Conservation (phyloP, 2,329 filamentous ascomycete genomes). For the Ophiostoma sp. region DNA sequence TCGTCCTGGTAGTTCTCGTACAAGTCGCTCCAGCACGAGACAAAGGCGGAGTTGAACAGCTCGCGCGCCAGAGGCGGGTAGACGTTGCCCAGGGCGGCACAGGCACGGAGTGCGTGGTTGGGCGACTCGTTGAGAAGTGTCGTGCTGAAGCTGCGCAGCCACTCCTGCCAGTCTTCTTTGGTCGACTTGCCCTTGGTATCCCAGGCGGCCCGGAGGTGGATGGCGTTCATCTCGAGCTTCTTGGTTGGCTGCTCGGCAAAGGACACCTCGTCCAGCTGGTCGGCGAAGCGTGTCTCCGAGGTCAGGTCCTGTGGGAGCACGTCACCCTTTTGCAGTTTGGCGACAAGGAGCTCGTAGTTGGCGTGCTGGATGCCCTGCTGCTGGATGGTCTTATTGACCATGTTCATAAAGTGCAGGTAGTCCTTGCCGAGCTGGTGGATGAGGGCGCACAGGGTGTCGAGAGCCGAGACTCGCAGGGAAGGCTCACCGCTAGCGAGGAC, state of each 20-base stretch:
- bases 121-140: slow-evolving; percentile 93
- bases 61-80: slow-evolving; percentile 90
- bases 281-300: slow-evolving; percentile 76
- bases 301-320: slow-evolving; percentile 93
- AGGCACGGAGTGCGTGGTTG: slow-evolving; percentile 90
- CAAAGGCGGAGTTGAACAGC: slow-evolving; percentile 97
- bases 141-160: slow-evolving; percentile 95
- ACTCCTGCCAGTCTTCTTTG: slow-evolving; percentile 98
- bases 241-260: slow-evolving; percentile 79
- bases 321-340: slow-evolving; percentile 91
- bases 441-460: slow-evolving; percentile 91
- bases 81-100: slow-evolving; percentile 84
- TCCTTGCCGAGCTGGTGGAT: slow-evolving; percentile 96
- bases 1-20: slow-evolving; percentile 98
- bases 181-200: slow-evolving; percentile 96
- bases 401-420: slow-evolving; percentile 90
- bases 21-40: slow-evolving; percentile 97
- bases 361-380: slow-evolving; percentile 80
- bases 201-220: slow-evolving; percentile 96
- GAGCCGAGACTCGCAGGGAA: slow-evolving; percentile 72
- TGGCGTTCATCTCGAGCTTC: slow-evolving; percentile 95
- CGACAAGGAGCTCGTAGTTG: slow-evolving; percentile 89
- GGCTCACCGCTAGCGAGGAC: slow-evolving; percentile 74
- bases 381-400: slow-evolving; percentile 83
- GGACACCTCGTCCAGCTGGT: slow-evolving; percentile 75